These are phyloP conservation scores for Hypoxylon perforatum DNA, from an alignment of 495 filamentous ascomycete genomes.

Conservation along the genomic window DNA sequence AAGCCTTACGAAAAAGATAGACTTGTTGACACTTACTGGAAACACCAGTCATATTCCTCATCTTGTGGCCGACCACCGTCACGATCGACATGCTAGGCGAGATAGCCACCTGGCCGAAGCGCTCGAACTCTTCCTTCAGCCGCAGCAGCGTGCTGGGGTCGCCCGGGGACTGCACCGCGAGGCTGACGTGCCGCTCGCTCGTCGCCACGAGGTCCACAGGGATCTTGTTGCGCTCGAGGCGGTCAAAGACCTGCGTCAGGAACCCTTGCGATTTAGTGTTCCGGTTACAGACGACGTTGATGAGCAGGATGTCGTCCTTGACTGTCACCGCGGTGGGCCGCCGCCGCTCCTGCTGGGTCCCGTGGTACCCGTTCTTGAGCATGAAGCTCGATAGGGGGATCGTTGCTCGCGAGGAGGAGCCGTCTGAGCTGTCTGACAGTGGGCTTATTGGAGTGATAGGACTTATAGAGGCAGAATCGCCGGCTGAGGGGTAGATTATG, in stretches of 20 bases:
- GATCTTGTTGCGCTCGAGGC: slow-evolving; percentile 48
- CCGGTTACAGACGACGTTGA: slow-evolving; percentile 53
- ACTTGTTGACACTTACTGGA: slow-evolving; percentile 45
- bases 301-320: slow-evolving; percentile 51
- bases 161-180: slow-evolving; percentile 48
- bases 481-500: slow-evolving; percentile 49
- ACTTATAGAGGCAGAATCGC: slow-evolving; percentile 17
- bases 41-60: slow-evolving; percentile 55
- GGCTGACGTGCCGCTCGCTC: slow-evolving; percentile 53
- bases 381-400: slow-evolving; percentile 45
- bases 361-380: slow-evolving; percentile 52
- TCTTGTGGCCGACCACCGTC: slow-evolving; percentile 55
- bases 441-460: slow-evolving; percentile 22
- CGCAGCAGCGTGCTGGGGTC: slow-evolving; percentile 38
- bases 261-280: slow-evolving; percentile 52
- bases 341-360: slow-evolving; percentile 46
- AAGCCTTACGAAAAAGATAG: too few relatives aligned
- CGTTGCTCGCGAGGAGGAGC: slow-evolving; percentile 7
- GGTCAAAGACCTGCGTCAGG: slow-evolving; percentile 49
- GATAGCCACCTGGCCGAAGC: slow-evolving; percentile 48
- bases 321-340: slow-evolving; percentile 54
- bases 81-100: slow-evolving; percentile 52
- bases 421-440: slow-evolving; percentile 12
- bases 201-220: slow-evolving; percentile 53
- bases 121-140: slow-evolving; percentile 44